These are phyloP conservation scores for Sphagnum magellanicum DNA, from an alignment of 228 moss, liverwort and hornwort species.

Conservation along the genomic window DNA sequence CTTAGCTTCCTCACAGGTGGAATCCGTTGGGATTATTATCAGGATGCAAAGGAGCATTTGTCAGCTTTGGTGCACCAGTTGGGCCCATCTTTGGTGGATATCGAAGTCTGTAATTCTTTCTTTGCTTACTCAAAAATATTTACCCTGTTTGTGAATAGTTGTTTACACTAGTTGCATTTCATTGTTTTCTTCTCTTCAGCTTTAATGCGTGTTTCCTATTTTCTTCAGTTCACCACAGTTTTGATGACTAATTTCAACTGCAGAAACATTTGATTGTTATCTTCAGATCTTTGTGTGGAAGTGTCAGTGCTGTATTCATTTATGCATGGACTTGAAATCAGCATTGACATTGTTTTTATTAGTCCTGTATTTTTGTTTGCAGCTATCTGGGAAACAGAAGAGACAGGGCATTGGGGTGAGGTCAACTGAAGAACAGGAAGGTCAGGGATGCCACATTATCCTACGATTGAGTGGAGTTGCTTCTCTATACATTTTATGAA, in stretches of 20 bases:
- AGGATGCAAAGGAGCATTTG: slow-evolving; percentile 98
- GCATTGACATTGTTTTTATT: background rate
- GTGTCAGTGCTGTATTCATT: background rate
- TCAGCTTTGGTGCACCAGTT: slow-evolving; percentile 88
- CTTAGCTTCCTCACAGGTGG: background rate
- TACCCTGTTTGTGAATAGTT: background rate
- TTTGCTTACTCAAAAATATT: no score
- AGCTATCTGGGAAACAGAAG: slow-evolving; percentile 82
- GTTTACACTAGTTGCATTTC: background rate
- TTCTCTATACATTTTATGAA: background rate
- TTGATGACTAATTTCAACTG: no score
- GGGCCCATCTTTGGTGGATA: slow-evolving; percentile 91
- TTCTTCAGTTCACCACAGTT: background rate
- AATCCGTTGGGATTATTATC: slow-evolving; percentile 11
- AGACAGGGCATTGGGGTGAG: slow-evolving; percentile 15
- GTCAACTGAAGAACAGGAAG: slow-evolving; percentile 72
- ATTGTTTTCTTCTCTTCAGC: background rate
- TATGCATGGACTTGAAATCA: background rate
- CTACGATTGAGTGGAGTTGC: background rate
- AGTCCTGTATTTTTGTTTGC: slow-evolving; percentile 13
- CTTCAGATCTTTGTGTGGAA: no score
- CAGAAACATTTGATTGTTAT: no score
- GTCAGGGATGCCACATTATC: slow-evolving; percentile 21
- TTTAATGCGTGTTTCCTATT: background rate
- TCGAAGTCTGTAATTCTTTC: slow-evolving; percentile 49